A percentile compares a stretch with the other conserved stretches of the same genome.
These are phyloP conservation scores for Ophiostoma angusticollis DNA, from an alignment of 2,329 filamentous ascomycete genomes.

Conservation along the genomic window DNA sequence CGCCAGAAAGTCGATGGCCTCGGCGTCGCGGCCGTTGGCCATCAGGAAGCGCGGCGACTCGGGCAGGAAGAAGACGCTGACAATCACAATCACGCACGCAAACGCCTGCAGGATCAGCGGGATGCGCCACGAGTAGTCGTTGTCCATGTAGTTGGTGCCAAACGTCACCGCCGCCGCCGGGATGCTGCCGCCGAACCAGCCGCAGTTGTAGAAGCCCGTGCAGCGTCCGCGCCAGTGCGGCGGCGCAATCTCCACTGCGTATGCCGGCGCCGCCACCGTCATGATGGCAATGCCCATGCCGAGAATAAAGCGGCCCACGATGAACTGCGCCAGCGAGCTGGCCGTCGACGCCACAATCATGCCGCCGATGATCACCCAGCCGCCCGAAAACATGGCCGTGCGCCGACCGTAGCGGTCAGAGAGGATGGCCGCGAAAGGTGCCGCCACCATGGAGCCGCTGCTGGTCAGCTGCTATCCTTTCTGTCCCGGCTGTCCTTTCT, in stretches of 20 bases:
- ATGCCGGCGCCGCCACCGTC: slow-evolving; percentile 35
- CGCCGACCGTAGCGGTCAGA: slow-evolving; percentile 32
- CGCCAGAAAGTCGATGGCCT: slow-evolving; percentile 27
- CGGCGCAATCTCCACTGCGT: slow-evolving; percentile 33
- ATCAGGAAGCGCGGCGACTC: slow-evolving; percentile 31
- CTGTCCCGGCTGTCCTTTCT: no score
- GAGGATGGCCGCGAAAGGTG: slow-evolving; percentile 30
- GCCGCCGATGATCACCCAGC: slow-evolving; percentile 31
- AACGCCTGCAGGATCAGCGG: slow-evolving; percentile 35
- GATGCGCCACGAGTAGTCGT: slow-evolving; percentile 35
- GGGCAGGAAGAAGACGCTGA: slow-evolving; percentile 26
- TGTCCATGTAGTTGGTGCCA: slow-evolving; percentile 31
- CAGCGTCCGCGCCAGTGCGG: slow-evolving; percentile 38
- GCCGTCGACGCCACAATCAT: slow-evolving; percentile 30
- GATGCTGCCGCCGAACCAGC: slow-evolving; percentile 24
- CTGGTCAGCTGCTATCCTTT: no score
- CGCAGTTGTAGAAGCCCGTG: slow-evolving; percentile 36
- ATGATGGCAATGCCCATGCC: slow-evolving; percentile 34
- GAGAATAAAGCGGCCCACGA: slow-evolving; percentile 34
- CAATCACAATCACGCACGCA: slow-evolving; percentile 28
- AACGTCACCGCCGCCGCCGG: slow-evolving; percentile 37
- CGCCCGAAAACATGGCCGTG: slow-evolving; percentile 32
- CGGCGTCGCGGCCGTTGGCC: slow-evolving; percentile 26
- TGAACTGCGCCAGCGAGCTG: slow-evolving; percentile 25
- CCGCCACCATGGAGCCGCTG: slow-evolving; percentile 29